phyloP scores from a whole-genome alignment of 306 rosid genomes.

The Lathyrus tuberosus region DNA sequence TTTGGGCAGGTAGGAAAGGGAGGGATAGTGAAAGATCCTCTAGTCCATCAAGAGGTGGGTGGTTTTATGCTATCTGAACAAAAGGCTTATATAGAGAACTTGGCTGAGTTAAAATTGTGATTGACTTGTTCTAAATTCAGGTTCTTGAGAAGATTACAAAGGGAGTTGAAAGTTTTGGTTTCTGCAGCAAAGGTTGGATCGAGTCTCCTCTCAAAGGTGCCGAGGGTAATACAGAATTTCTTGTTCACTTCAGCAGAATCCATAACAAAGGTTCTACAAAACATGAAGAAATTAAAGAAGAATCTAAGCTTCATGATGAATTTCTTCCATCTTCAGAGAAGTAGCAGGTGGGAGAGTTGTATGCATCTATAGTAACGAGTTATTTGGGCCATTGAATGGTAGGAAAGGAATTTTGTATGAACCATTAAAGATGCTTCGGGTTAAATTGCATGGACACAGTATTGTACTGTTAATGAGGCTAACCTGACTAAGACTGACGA shows the following conservation, averaged over 20 bases:
- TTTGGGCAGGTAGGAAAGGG: slow-evolving; percentile 57
- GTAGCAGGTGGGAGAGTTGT: slow-evolving; percentile 1
- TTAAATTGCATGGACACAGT: too few relatives aligned
- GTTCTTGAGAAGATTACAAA: slow-evolving; percentile 81
- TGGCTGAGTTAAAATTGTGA: background rate
- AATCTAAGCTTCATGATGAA: background rate
- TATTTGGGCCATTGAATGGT: background rate
- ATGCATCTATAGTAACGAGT: slow-evolving; percentile 22
- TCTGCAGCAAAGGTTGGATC: slow-evolving; percentile 72
- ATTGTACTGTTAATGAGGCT: too few relatives aligned
- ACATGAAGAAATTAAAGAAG: background rate
- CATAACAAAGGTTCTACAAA: slow-evolving; percentile 15
- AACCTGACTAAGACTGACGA: too few relatives aligned
- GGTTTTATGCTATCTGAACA: slow-evolving; percentile 19
- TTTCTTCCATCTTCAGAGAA: slow-evolving; percentile 15
- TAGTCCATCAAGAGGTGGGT: slow-evolving; percentile 59
- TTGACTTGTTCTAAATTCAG: slow-evolving; percentile 44
- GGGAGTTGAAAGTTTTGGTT: slow-evolving; percentile 82
- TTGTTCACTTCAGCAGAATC: slow-evolving; percentile 66
- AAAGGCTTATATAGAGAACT: background rate
- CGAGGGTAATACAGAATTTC: slow-evolving; percentile 91
- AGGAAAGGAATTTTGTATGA: slow-evolving; percentile 36
- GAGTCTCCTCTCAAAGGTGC: slow-evolving; percentile 95
- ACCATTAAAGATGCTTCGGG: too few relatives aligned
- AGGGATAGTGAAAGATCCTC: slow-evolving; percentile 61